A percentile compares a stretch with the other conserved stretches of the same genome.
These are phyloP conservation scores for Malassezia restricta DNA, from an alignment of 1,284 basidiomycete genomes.

Conservation along the genomic window DNA sequence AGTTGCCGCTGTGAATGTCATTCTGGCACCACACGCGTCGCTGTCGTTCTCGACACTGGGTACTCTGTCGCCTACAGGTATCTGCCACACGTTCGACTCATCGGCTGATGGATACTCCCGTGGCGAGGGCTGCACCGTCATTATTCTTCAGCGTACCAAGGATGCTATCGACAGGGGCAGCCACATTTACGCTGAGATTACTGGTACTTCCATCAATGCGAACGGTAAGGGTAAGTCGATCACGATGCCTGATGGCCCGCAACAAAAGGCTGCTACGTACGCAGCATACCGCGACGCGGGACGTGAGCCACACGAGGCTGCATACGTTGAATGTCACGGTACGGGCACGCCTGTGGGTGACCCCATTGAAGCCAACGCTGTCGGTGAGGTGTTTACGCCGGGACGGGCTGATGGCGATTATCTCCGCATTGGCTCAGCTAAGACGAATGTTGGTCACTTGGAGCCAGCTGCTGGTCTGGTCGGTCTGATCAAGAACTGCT, in stretches of 20 bases:
- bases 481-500: conserved; percentile 16
- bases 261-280: conserved; percentile 7
- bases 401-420: conserved; percentile 8
- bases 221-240: conserved; percentile 17
- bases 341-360: conserved; percentile 23
- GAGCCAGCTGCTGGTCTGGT: conserved; percentile 18
- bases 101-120: conserved; percentile 18
- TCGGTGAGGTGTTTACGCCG: conserved; percentile 14
- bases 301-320: conserved; percentile 7
- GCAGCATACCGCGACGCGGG: conserved; percentile 11
- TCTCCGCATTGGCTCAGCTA: conserved; percentile 19
- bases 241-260: conserved; percentile 14
- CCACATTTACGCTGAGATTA: conserved; percentile 18
- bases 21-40: conserved; percentile 10
- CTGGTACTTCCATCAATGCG: conserved; percentile 16
- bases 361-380: conserved; percentile 17
- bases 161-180: conserved; percentile 12
- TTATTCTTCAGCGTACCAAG: conserved; percentile 18
- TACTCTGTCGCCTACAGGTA: conserved; percentile 15
- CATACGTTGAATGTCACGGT: conserved; percentile 18
- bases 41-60: conserved; percentile 15
- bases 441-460: conserved; percentile 21
- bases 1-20: conserved; percentile 15
- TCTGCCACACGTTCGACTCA: conserved; percentile 18
- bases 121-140: conserved; percentile 17